These are phyloP conservation scores for Fusarium globosum DNA, from an alignment of 2,329 filamentous ascomycete species.

Conservation along the genomic window DNA sequence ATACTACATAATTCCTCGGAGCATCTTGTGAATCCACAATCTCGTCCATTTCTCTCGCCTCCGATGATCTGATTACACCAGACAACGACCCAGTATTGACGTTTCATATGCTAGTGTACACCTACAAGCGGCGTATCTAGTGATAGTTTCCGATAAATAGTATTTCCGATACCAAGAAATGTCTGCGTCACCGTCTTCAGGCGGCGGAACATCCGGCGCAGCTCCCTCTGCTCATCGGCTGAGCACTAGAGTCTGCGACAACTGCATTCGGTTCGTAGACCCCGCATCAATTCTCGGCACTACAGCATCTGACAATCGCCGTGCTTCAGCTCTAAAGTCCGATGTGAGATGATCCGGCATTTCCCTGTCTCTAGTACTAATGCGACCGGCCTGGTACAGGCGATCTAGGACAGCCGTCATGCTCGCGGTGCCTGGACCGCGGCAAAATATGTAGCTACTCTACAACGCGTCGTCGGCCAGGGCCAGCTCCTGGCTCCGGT, in stretches of 20 bases:
- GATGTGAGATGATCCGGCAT: background rate
- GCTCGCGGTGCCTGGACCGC: background rate
- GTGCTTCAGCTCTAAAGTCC: background rate
- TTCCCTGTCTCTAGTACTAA: background rate
- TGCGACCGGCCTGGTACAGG: background rate
- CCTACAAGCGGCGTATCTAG: background rate
- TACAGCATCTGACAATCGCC: background rate
- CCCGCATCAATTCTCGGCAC: background rate
- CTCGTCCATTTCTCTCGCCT: background rate
- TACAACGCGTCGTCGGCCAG: background rate
- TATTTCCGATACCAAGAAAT: background rate
- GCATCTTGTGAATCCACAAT: background rate
- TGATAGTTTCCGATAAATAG: fast-evolving
- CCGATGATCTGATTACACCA: background rate
- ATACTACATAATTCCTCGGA: background rate
- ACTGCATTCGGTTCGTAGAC: background rate
- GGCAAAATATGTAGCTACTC: background rate
- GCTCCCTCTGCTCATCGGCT: background rate
- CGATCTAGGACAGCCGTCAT: background rate
- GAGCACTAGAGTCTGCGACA: background rate
- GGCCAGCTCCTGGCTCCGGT: background rate
- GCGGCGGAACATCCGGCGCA: background rate
- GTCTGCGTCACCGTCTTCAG: background rate
- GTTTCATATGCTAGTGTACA: too few relatives aligned
- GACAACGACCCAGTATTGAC: background rate